phyloP scores from a whole-genome alignment of 2,329 filamentous ascomycete genomes.

The Penicillium sp. region DNA sequence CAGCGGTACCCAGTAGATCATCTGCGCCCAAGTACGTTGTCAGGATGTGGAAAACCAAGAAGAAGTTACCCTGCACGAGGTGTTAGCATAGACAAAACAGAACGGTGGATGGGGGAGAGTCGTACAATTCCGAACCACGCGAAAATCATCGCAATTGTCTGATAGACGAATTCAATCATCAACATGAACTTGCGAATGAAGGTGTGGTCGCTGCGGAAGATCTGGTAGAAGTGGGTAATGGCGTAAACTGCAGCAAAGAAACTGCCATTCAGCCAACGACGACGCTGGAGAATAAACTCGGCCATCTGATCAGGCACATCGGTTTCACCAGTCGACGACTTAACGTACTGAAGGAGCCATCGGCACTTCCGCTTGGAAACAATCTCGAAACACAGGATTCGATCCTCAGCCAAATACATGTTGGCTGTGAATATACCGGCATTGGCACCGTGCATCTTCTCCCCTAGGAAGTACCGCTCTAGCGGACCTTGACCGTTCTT shows the following conservation, averaged over 20 bases:
- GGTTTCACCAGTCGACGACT: slow-evolving; percentile 93
- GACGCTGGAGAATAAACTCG: slow-evolving; percentile 90
- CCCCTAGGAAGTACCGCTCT: slow-evolving; percentile 95
- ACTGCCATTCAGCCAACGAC: slow-evolving; percentile 95
- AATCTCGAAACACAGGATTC: slow-evolving; percentile 65
- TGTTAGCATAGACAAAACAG: neutral
- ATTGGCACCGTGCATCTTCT: slow-evolving; percentile 89
- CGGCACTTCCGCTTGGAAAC: slow-evolving; percentile 96
- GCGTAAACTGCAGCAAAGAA: slow-evolving; percentile 98
- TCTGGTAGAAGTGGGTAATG: slow-evolving; percentile 90
- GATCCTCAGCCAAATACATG: slow-evolving; percentile 53
- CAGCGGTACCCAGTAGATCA: slow-evolving; percentile 69
- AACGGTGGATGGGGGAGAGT: neutral
- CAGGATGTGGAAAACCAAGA: slow-evolving; percentile 95
- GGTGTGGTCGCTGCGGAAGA: slow-evolving; percentile 90
- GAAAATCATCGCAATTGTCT: slow-evolving; percentile 94
- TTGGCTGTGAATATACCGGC: slow-evolving; percentile 98
- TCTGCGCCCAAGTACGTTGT: slow-evolving; percentile 75
- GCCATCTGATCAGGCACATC: slow-evolving; percentile 93
- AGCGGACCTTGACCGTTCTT: slow-evolving; percentile 89
- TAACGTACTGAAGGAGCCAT: slow-evolving; percentile 98
- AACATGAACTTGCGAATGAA: slow-evolving; percentile 84
- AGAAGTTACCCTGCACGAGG: slow-evolving; percentile 72
- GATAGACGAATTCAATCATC: slow-evolving; percentile 88
- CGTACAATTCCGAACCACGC: slow-evolving; percentile 84